Percentiles rank a stretch among this genome's conserved stretches.
These are phyloP conservation scores for Diplodia sapinea DNA, from an alignment of 2,329 filamentous ascomycete genomes.

Conservation along the genomic window DNA sequence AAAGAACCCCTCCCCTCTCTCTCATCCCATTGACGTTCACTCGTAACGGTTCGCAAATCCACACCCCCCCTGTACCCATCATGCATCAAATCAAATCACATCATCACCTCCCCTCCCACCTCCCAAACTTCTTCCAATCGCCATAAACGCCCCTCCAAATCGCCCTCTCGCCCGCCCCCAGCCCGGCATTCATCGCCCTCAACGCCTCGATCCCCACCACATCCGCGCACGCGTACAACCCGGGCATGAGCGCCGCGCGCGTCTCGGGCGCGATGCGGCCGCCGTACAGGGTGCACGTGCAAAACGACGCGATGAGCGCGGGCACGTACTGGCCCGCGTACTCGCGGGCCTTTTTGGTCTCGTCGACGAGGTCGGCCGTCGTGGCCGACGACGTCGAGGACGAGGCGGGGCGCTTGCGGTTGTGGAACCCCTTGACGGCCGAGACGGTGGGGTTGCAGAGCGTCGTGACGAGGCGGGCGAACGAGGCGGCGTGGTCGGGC, in stretches of 20 bases:
- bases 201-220: conserved; percentile 43
- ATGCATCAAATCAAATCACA: background rate
- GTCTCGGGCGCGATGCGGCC: conserved; percentile 57
- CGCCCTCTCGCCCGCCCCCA: conserved; percentile 43
- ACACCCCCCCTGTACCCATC: background rate
- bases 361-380: conserved; percentile 58
- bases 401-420: conserved; percentile 33
- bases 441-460: conserved; percentile 67
- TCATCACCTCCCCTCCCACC: conserved; percentile 33
- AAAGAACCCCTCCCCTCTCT: background rate
- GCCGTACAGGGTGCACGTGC: conserved; percentile 57
- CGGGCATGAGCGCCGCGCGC: conserved; percentile 64
- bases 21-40: conserved; percentile 4
- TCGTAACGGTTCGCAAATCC: background rate
- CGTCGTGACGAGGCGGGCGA: conserved; percentile 62
- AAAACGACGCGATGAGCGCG: conserved; percentile 64
- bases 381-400: background rate
- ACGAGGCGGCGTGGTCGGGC: conserved; percentile 58
- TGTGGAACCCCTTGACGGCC: conserved; percentile 55
- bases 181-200: conserved; percentile 47
- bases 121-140: conserved; percentile 43
- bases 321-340: conserved; percentile 64
- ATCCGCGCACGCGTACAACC: conserved; percentile 50
- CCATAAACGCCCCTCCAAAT: conserved; percentile 47
- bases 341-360: conserved; percentile 63